Evolutionary conservation across 257 asterid species (phyloP), one percentile per base, ranked within the genome.

Genomic region (Solanum tacnaense): DNA sequence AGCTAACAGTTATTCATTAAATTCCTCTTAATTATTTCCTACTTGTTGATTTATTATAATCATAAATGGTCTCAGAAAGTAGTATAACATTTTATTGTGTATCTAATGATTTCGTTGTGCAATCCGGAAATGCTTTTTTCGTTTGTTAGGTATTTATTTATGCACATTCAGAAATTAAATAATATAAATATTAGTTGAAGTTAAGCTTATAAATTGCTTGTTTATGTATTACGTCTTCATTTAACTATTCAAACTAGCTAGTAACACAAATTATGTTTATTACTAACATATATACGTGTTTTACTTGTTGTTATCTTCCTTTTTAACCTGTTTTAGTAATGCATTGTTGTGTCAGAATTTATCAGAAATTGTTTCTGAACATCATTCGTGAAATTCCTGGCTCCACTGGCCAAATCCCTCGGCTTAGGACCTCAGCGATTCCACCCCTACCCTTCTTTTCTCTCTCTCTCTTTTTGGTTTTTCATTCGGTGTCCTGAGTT

Each of bases 101-200:
- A 13, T 68, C 35, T 67, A 68, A 68, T 68, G 23, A 32, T 68
- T 29, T 68, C 5, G 3, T 68, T 65, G 2, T 25, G 74, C 73
- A 67, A 2, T 67, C 31, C 7, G 2, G 9, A 67, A 65, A 4
- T 58, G 13, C 16, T 65, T 0, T 10, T 65, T n/a, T 25, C 6
- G 7, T 5, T 67, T 67, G 67, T 60, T 21, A 21, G 13, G 12
- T 49, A 49, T 15, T 49, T 49, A 3, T 6, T 68, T 68, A 16
- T 68, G 31, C 35, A 52, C 0, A 6, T 0, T 16, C 0, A 16
- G 3, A 52, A 52, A 52, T 52, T 52, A 18, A 18, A 52, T 0
- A 0, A 52, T 52, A 52, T 18, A 18, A 18, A 18, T 18, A 0
- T 52, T 52, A 52, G 0, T 18, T 6, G 0, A 18, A 52, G 3